Conservation (phyloP, 2,329 filamentous ascomycete genomes). For the Sclerotinia subarctica region DNA sequence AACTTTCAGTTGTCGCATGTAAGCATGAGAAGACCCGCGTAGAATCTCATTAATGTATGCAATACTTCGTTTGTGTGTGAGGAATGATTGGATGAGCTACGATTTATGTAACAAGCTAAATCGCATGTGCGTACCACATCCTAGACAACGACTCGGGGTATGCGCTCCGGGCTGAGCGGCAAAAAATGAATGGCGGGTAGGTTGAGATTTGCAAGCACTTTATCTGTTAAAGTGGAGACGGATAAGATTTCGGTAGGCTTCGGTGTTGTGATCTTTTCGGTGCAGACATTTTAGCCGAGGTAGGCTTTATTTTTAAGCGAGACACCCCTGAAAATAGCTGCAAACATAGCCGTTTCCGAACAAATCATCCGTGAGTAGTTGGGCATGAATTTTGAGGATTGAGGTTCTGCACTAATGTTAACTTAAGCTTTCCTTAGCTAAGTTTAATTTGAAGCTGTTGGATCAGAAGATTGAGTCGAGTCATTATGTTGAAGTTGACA, state of each 20-base stretch:
- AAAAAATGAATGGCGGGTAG: neutral
- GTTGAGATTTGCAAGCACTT: neutral
- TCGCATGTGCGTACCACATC: neutral
- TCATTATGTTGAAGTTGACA: neutral
- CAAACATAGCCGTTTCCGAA: neutral
- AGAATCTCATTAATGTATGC: neutral
- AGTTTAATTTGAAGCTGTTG: neutral
- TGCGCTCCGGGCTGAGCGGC: neutral
- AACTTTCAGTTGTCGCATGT: neutral
- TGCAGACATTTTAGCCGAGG: neutral
- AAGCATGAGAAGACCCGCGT: neutral
- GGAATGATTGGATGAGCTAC: neutral
- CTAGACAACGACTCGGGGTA: constrained; percentile 1
- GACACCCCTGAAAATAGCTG: neutral
- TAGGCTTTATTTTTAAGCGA: neutral
- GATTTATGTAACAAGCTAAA: neutral
- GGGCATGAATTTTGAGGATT: neutral
- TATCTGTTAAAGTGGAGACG: neutral
- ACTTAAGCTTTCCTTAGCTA: neutral
- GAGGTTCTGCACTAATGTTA: neutral
- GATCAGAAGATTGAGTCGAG: neutral
- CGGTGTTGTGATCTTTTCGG: neutral
- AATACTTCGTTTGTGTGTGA: neutral
- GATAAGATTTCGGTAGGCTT: neutral
- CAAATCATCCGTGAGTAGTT: neutral